Evolutionary conservation across 78 protist species (phyloP), one percentile per base, ranked within the genome.

Genomic region (Ministeria vibrans): DNA sequence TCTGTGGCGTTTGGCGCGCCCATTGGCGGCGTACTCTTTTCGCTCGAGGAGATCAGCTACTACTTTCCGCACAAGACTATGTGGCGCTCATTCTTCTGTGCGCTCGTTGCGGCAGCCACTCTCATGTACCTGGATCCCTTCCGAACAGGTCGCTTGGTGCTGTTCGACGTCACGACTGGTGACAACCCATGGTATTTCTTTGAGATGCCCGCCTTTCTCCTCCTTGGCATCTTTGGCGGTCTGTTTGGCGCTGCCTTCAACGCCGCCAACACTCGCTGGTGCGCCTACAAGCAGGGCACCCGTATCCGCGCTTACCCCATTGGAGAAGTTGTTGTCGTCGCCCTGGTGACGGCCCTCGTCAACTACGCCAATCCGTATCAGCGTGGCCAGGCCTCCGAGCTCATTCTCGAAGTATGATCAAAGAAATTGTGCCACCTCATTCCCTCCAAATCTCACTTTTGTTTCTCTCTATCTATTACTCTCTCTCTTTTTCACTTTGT

Each of bases 1-100:
- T 9, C 87, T 7, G 82, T 90, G 11, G 87, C 87, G 18, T 82
- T 85, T 70, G 88, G 91, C 13, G 84, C 92, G 30, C 90, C 91
- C 30, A 51, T 87, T 42, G 94, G 94, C 27, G 91, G 91, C 11
- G 72, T 87, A 43, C 59, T 87, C 41, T 87, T 91, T 68, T 53
- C 69, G 6, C 75, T 91, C 63, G 91, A 85, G 61, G 86, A 86
- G 76, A 82, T 77, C 64, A 62, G 79, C 69, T 77, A 74, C 79
- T 87, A 82, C 79, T 87, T 87, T 41, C 85, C 84, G 9, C 73
- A 82, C 55, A 75, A 77, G 70, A 77, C 83, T 41, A 72, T 87
- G 82, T 82, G 79, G 85, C 76, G 88, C 22, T 41, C 87, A 22
- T 84, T 88, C 79, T 84, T 82, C 64, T 77, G 85, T 72, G 88